These are phyloP conservation scores for Myrmaecium sp. DNA, from an alignment of 2,329 filamentous ascomycete genomes.

Conservation along the genomic window DNA sequence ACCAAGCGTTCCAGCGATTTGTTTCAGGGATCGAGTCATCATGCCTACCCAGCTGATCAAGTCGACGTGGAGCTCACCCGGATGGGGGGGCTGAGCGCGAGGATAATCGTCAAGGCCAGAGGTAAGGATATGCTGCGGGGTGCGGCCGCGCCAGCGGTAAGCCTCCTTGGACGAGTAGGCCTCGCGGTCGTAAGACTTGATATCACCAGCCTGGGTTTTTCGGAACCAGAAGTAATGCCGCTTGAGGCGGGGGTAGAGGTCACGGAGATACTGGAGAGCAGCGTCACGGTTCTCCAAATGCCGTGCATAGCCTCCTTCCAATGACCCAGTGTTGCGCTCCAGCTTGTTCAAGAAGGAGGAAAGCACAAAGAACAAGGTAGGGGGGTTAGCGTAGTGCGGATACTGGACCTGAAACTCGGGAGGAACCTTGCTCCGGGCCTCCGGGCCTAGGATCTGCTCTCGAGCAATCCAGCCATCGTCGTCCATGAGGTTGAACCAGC, in stretches of 20 bases:
- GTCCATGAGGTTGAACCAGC: slow-evolving; percentile 93
- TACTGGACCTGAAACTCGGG: slow-evolving; percentile 88
- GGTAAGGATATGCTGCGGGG: slow-evolving; percentile 70
- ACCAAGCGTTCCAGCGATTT: slow-evolving; percentile 60
- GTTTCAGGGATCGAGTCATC: slow-evolving; percentile 73
- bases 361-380: slow-evolving; percentile 80
- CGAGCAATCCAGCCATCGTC: slow-evolving; percentile 94
- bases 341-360: slow-evolving; percentile 72
- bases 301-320: slow-evolving; percentile 44
- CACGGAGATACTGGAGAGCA: slow-evolving; percentile 53
- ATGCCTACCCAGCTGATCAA: slow-evolving; percentile 95
- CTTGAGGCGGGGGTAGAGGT: slow-evolving; percentile 72
- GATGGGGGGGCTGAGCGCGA: slow-evolving; percentile 80
- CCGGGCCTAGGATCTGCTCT: slow-evolving; percentile 82
- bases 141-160: slow-evolving; percentile 89
- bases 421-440: slow-evolving; percentile 90
- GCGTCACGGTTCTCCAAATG: slow-evolving; percentile 52
- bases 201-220: slow-evolving; percentile 74
- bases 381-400: slow-evolving; percentile 93
- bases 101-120: slow-evolving; percentile 95
- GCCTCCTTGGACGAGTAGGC: slow-evolving; percentile 81
- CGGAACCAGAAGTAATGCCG: slow-evolving; percentile 92
- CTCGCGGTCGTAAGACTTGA: slow-evolving; percentile 79
- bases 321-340: slow-evolving; percentile 31
- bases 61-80: slow-evolving; percentile 88